These are phyloP conservation scores for Penicillium egyptiacum DNA, from an alignment of 495 filamentous ascomycete genomes.

Conservation along the genomic window DNA sequence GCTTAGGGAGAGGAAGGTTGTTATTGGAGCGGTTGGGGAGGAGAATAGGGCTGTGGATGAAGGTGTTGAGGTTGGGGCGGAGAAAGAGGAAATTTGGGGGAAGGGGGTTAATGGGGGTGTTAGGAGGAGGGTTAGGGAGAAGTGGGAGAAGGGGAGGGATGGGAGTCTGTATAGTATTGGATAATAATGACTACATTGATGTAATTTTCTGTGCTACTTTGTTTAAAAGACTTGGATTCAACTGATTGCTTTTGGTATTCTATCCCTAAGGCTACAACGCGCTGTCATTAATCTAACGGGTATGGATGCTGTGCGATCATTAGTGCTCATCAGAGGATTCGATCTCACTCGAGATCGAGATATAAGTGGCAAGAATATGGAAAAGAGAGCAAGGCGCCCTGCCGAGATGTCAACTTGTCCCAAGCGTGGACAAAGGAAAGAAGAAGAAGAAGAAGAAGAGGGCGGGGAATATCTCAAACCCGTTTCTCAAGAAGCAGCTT, in stretches of 20 bases:
- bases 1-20: slow-evolving; percentile 67
- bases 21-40: slow-evolving; percentile 55
- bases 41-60: slow-evolving; percentile 7
- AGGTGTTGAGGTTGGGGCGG: slow-evolving; percentile 19
- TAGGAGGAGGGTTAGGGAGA: slow-evolving; percentile 45
- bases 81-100: slow-evolving; percentile 48
- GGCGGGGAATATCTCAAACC: slow-evolving; percentile 26
- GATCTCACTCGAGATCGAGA: slow-evolving; percentile 16
- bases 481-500: slow-evolving; percentile 63
- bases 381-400: slow-evolving; percentile 10
- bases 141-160: slow-evolving; percentile 41
- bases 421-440: slow-evolving; percentile 13
- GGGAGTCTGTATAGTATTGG: slow-evolving; percentile 6
- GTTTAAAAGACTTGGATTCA: background rate
- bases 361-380: slow-evolving; percentile 10
- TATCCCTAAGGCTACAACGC: slow-evolving; percentile 29
- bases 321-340: slow-evolving; percentile 29
- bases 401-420: slow-evolving; percentile 20
- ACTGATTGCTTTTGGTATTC: slow-evolving; percentile 20
- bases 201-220: background rate
- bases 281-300: slow-evolving; percentile 35
- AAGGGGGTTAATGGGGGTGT: slow-evolving; percentile 48
- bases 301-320: slow-evolving; percentile 35
- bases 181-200: background rate
- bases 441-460: slow-evolving; percentile 25